A percentile compares a stretch with the other conserved stretches of the same genome.
phyloP scores from a whole-genome alignment of 495 filamentous ascomycete genomes.

The Talaromyces liani region DNA sequence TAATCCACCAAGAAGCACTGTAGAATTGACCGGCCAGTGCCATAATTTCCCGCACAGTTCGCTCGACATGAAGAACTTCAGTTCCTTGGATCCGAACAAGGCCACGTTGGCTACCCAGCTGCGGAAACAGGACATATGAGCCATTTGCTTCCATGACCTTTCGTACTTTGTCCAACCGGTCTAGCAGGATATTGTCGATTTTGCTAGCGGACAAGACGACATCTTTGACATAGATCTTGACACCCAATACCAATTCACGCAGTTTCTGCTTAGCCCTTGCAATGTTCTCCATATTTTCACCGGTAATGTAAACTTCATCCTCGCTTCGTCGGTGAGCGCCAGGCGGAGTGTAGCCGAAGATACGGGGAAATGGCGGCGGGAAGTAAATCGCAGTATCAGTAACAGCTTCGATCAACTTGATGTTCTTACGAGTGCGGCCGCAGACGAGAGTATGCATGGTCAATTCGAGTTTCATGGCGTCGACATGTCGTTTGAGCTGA shows the following conservation, averaged over 20 bases:
- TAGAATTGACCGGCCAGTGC: conserved; percentile 96
- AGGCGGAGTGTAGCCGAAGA: conserved; percentile 80
- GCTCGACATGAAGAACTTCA: conserved; percentile 87
- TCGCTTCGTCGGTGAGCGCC: conserved; percentile 72
- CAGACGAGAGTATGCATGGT: conserved; percentile 85
- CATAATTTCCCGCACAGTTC: conserved; percentile 93
- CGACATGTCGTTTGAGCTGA: conserved; percentile 79
- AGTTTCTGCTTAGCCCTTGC: conserved; percentile 80
- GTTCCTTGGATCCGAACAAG: conserved; percentile 83
- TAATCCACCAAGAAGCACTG: conserved; percentile 91
- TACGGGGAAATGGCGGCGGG: conserved; percentile 81
- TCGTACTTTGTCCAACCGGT: conserved; percentile 87
- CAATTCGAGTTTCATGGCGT: conserved; percentile 73
- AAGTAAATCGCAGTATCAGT: conserved; percentile 97
- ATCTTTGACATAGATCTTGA: conserved; percentile 86
- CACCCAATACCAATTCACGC: conserved; percentile 68
- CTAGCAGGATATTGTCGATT: conserved; percentile 86
- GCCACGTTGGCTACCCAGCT: conserved; percentile 70
- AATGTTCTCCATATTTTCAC: conserved; percentile 72
- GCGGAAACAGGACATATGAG: conserved; percentile 84
- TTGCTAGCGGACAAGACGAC: conserved; percentile 78
- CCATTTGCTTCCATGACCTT: conserved; percentile 98
- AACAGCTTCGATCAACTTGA: conserved; percentile 90
- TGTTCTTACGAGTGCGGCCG: conserved; percentile 87
- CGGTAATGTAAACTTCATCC: conserved; percentile 89